Conservation (phyloP, 306 rosid species). For the Delonix regia region DNA sequence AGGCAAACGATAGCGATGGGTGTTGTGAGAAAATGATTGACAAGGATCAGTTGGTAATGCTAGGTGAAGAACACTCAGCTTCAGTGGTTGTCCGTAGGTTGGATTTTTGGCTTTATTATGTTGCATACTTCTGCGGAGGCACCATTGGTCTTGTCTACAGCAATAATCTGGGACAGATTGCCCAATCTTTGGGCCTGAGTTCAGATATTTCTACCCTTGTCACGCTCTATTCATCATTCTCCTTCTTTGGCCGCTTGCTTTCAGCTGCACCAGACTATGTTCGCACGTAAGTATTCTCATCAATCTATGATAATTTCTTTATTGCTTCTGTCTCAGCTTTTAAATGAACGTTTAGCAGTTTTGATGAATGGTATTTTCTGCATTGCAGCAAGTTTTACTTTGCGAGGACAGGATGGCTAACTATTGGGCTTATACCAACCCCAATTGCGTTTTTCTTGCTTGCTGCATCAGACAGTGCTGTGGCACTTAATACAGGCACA, state of each 20-base stretch:
- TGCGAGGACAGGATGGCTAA: conserved; percentile 95
- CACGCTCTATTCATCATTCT: conserved; percentile 84
- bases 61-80: conserved; percentile 87
- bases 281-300: conserved; percentile 59
- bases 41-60: conserved; percentile 67
- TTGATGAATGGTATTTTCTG: conserved; percentile 20
- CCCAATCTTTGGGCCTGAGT: conserved; percentile 75
- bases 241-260: conserved; percentile 96
- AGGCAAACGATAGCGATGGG: conserved; percentile 37
- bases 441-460: conserved; percentile 82
- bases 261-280: conserved; percentile 91
- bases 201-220: conserved; percentile 64
- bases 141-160: conserved; percentile 97
- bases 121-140: conserved; percentile 90
- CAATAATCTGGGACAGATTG: conserved; percentile 94
- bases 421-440: conserved; percentile 83
- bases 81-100: conserved; percentile 51
- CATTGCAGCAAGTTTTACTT: conserved; percentile 78
- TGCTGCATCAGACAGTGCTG: conserved; percentile 54
- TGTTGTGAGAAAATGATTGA: conserved; percentile 51
- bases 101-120: conserved; percentile 91
- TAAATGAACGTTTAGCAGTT: conserved; percentile 27
- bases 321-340: not conserved
- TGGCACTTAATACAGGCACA: conserved; percentile 63
- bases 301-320: not conserved